Conservation (phyloP, 2,329 filamentous ascomycete species). For the Exophiala spinifera region DNA sequence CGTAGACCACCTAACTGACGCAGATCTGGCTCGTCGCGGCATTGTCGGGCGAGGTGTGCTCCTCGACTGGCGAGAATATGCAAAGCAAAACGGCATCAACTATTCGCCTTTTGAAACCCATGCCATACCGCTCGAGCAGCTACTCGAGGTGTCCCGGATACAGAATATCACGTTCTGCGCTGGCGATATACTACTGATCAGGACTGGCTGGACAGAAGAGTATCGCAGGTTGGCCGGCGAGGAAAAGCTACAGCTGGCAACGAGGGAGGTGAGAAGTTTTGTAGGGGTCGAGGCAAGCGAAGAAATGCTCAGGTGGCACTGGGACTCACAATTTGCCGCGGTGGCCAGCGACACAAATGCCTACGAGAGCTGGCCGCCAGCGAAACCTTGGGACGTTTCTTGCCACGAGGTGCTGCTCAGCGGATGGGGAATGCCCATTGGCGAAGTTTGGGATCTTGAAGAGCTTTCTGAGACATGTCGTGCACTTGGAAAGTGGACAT, state of each 20-base stretch:
- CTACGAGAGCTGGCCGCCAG: background rate
- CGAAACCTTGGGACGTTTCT: background rate
- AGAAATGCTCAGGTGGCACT: conserved; percentile 1
- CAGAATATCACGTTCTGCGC: background rate
- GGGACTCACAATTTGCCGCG: background rate
- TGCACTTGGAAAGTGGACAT: conserved; percentile 36
- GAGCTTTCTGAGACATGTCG: conserved; percentile 35
- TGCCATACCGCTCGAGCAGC: background rate
- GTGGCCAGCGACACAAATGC: background rate
- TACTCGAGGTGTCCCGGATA: background rate
- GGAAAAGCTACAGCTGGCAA: background rate
- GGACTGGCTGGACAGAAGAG: background rate
- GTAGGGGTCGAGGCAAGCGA: background rate
- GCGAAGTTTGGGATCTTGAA: conserved; percentile 37
- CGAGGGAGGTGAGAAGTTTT: background rate
- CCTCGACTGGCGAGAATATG: conserved; percentile 22
- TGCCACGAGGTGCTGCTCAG: background rate
- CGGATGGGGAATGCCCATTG: conserved; percentile 29
- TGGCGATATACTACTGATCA: background rate
- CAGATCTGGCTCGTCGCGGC: conserved; percentile 17
- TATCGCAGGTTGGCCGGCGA: background rate
- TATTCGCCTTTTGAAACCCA: background rate
- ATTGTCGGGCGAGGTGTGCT: conserved; percentile 23
- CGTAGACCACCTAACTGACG: background rate
- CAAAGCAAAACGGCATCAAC: conserved; percentile 4